phyloP scores from a whole-genome alignment of 768 basidiomycete species.

The Coprinellus aureogranulatus region DNA sequence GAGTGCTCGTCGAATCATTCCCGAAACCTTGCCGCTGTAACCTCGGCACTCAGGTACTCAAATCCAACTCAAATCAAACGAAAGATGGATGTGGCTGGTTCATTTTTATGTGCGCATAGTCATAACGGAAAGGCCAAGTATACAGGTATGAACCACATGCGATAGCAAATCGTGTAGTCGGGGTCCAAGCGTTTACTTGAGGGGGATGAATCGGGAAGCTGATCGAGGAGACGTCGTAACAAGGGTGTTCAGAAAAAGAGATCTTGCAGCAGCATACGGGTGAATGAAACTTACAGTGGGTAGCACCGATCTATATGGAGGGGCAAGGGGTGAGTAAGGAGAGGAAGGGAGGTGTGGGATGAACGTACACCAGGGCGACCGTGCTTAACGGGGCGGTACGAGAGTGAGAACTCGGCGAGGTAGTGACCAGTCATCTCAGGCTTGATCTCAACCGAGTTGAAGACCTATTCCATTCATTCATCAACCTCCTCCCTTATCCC shows the following conservation, averaged over 20 bases:
- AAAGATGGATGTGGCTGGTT: neutral
- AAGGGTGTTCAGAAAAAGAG: conserved; percentile 11
- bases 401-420: conserved; percentile 95
- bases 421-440: conserved; percentile 99
- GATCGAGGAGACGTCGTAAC: conserved; percentile 12
- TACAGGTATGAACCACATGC: conserved; percentile 2
- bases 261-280: neutral
- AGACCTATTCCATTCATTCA: conserved; percentile 50
- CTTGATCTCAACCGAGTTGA: conserved; percentile 98
- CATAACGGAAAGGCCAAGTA: conserved; percentile 2
- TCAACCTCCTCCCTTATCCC: neutral
- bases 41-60: too few species aligned
- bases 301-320: conserved; percentile 75
- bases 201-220: conserved; percentile 89
- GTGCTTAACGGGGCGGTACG: conserved; percentile 99
- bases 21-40: too few species aligned
- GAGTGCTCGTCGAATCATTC: too few species aligned
- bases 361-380: conserved; percentile 94
- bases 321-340: conserved; percentile 5
- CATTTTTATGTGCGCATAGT: conserved; percentile 3
- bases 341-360: neutral
- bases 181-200: conserved; percentile 71
- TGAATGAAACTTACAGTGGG: conserved; percentile 77
- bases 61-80: too few species aligned
- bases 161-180: conserved; percentile 5